Conservation (phyloP, 2,329 filamentous ascomycete genomes). For the Hirsutella rhossiliensis region DNA sequence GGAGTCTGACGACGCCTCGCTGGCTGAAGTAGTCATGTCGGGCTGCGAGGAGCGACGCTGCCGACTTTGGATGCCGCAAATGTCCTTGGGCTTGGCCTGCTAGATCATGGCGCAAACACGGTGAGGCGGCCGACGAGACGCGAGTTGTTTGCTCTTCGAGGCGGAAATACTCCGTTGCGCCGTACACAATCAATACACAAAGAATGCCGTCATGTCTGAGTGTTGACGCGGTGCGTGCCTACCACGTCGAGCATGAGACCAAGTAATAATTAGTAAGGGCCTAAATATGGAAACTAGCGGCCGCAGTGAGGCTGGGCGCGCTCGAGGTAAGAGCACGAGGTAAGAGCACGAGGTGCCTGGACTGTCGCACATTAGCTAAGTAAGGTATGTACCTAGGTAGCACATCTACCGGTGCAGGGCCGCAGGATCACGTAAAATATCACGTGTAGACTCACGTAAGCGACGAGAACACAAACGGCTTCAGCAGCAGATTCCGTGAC, state of each 20-base stretch:
- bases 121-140: background rate
- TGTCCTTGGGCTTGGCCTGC: slow-evolving; percentile 11
- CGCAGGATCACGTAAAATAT: no score
- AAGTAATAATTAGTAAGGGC: no score
- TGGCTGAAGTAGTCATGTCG: slow-evolving; percentile 14
- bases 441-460: no score
- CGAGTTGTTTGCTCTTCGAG: background rate
- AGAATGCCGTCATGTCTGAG: slow-evolving; percentile 1
- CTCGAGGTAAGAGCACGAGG: no score
- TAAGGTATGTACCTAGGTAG: no score
- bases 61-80: slow-evolving; percentile 11
- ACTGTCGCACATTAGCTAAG: no score
- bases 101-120: slow-evolving; percentile 20
- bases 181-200: background rate
- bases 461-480: no score
- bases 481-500: no score
- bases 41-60: slow-evolving; percentile 6
- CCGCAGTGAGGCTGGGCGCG: no score
- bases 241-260: background rate
- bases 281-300: no score
- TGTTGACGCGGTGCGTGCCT: background rate
- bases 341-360: no score
- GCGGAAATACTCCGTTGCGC: background rate
- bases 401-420: no score
- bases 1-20: slow-evolving; percentile 19